Percentiles rank a stretch among this genome's conserved stretches.
Evolutionary conservation across 305 asterid genomes (phyloP).

Genomic region (Salvia sclarea): DNA sequence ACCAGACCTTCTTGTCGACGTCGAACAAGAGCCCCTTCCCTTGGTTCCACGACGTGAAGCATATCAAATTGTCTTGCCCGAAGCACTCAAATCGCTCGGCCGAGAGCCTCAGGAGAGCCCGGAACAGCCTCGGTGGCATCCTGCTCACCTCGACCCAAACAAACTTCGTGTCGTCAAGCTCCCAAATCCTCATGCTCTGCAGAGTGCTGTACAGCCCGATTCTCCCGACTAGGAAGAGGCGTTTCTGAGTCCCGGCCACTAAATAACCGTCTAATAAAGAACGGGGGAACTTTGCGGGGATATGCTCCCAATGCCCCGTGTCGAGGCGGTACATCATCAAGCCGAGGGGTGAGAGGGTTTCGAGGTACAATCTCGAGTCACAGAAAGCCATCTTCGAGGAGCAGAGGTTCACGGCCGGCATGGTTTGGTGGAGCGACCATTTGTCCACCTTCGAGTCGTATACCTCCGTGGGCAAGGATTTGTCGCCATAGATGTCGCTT

Average conservation of each 20-base stretch:
- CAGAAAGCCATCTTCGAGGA: conserved; percentile 98
- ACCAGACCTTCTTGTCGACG: conserved; percentile 87
- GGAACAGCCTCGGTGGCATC: conserved; percentile 89
- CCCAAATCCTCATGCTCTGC: conserved; percentile 99
- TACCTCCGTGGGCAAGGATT: conserved; percentile 85
- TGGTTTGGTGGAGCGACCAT: conserved; percentile 89
- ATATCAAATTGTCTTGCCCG: conserved; percentile 91
- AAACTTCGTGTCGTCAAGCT: conserved; percentile 76
- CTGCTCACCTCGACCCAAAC: conserved; percentile 88
- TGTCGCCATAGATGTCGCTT: conserved; percentile 83
- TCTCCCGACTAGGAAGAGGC: conserved; percentile 89
- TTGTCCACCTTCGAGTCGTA: conserved; percentile 75
- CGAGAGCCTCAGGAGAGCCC: conserved; percentile 87
- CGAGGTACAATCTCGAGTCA: conserved; percentile 83
- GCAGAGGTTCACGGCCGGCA: conserved; percentile 97
- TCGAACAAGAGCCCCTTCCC: conserved; percentile 92
- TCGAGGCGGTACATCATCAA: conserved; percentile 89
- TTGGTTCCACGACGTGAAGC: conserved; percentile 98
- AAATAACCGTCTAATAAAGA: conserved; percentile 92
- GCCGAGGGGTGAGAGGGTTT: conserved; percentile 95
- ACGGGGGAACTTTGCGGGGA: conserved; percentile 95
- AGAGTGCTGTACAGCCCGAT: conserved; percentile 88
- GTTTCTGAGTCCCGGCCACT: conserved; percentile 84
- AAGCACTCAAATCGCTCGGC: conserved; percentile 98
- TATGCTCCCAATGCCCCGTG: conserved; percentile 90